Conservation (phyloP, 2,329 filamentous ascomycete species). For the Cladosporium sp. region DNA sequence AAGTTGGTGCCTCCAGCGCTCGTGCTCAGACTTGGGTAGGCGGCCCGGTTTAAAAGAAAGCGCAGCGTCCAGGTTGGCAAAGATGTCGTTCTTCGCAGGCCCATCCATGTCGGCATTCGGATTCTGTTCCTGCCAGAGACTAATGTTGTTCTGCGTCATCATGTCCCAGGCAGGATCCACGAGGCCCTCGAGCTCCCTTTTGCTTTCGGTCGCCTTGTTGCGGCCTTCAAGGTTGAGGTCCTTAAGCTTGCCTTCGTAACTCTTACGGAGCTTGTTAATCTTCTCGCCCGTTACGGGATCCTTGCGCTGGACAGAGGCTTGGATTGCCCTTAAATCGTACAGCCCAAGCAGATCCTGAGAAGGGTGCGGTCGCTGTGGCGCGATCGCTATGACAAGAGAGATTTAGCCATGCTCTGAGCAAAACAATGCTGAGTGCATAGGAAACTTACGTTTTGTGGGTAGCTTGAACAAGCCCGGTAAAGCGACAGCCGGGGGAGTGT, state of each 20-base stretch:
- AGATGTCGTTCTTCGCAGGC: slow-evolving; percentile 24
- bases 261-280: slow-evolving; percentile 55
- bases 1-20: slow-evolving; percentile 39
- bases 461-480: slow-evolving; percentile 23
- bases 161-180: slow-evolving; percentile 28
- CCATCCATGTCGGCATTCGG: slow-evolving; percentile 26
- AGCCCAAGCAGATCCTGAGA: slow-evolving; percentile 54
- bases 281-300: slow-evolving; percentile 60
- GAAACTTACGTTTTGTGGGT: slow-evolving; percentile 27
- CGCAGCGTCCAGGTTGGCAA: slow-evolving; percentile 35
- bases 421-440: slow-evolving; percentile 17
- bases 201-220: slow-evolving; percentile 40
- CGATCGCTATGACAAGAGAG: slow-evolving; percentile 32
- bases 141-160: slow-evolving; percentile 26
- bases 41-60: slow-evolving; percentile 38
- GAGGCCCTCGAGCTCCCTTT: slow-evolving; percentile 30
- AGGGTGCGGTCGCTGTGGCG: slow-evolving; percentile 48
- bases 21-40: slow-evolving; percentile 36
- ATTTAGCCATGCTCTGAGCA: slow-evolving; percentile 31
- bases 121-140: slow-evolving; percentile 24
- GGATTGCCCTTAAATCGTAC: slow-evolving; percentile 51
- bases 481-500: slow-evolving; percentile 6
- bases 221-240: slow-evolving; percentile 43
- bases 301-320: slow-evolving; percentile 52
- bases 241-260: slow-evolving; percentile 49